Evolutionary conservation across 1,284 basidiomycete species (phyloP).

Genomic region (Agaricales sp.): DNA sequence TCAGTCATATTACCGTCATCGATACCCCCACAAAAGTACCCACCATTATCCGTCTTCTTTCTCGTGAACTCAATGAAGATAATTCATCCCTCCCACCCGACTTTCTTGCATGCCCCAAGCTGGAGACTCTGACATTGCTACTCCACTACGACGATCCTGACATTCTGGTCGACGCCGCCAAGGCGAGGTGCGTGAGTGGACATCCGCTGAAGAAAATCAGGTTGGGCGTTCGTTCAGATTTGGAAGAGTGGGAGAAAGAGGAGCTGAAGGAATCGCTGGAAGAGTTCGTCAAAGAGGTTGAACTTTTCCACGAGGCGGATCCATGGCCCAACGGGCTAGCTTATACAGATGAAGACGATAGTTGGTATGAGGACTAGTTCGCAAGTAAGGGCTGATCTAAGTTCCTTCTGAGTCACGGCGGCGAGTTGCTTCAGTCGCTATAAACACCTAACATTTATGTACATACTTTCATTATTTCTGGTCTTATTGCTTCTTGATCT

Average conservation of each 20-base stretch:
- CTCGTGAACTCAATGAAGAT: background rate
- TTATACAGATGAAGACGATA: background rate
- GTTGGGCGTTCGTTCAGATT: constrained; percentile 3
- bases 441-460: no score
- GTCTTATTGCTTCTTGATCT: no score
- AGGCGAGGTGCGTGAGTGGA: background rate
- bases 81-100: background rate
- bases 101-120: background rate
- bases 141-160: background rate
- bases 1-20: constrained; percentile 21
- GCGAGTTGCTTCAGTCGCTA: no score
- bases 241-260: constrained; percentile 4
- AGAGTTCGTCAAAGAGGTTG: constrained; percentile 11
- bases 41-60: background rate
- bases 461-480: no score
- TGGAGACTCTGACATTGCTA: background rate
- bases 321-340: constrained; percentile 18
- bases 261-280: constrained; percentile 7
- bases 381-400: no score
- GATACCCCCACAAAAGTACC: constrained; percentile 4
- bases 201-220: background rate
- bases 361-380: background rate
- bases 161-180: background rate
- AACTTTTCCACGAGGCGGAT: constrained; percentile 14
- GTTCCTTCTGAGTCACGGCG: no score